phyloP scores from a whole-genome alignment of 495 filamentous ascomycete species.

The Bacidia gigantensis region DNA sequence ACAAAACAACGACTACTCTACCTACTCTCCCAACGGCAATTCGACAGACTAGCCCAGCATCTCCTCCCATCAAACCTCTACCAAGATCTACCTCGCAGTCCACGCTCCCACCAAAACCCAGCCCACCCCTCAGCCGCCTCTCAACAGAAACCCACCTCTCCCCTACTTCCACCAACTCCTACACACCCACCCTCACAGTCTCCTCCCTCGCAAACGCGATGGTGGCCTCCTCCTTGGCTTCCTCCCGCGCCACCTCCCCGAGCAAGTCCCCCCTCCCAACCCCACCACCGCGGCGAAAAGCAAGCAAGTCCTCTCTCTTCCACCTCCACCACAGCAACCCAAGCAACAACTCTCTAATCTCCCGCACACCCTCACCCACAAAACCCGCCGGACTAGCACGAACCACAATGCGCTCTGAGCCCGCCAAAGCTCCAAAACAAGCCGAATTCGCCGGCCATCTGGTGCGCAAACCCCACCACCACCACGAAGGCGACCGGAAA shows the following conservation, averaged over 20 bases:
- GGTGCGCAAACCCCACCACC: constrained; percentile 61
- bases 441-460: constrained; percentile 31
- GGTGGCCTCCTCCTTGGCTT: constrained; percentile 70
- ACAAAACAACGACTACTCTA: neutral
- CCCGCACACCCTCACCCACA: constrained; percentile 41
- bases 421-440: constrained; percentile 51
- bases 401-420: constrained; percentile 36
- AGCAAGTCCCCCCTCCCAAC: constrained; percentile 33
- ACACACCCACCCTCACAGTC: constrained; percentile 25
- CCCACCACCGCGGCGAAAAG: constrained; percentile 35
- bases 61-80: neutral
- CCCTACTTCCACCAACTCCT: constrained; percentile 3
- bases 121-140: neutral
- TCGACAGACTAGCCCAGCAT: neutral
- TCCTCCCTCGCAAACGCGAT: constrained; percentile 60
- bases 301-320: constrained; percentile 31
- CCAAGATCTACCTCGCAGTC: neutral
- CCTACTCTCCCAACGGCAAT: neutral
- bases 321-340: constrained; percentile 23
- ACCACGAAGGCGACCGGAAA: constrained; percentile 74
- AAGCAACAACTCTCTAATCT: constrained; percentile 23
- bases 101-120: neutral
- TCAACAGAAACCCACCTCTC: neutral
- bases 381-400: constrained; percentile 31
- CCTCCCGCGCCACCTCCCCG: constrained; percentile 48